Evolutionary conservation across 2,329 filamentous ascomycete genomes (phyloP), one percentile per base, ranked within the genome.

Genomic region (Tolypocladium paradoxum): DNA sequence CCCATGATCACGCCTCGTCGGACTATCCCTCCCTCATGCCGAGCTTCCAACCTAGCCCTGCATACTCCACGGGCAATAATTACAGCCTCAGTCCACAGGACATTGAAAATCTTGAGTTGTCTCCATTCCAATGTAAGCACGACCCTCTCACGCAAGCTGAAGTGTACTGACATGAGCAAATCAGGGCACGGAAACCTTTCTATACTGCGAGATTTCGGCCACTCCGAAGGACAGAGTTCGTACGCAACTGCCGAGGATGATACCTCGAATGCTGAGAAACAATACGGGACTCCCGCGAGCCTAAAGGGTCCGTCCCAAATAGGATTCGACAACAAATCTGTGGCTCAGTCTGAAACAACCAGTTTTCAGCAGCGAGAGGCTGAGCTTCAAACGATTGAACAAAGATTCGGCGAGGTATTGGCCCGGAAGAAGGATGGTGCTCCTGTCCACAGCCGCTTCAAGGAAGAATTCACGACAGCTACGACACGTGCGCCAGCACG

Each of bases 401-500:
- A 69, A 53, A 65, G 71, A n/a, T 74, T 76, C 50, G 64, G 65
- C 14, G 58, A 68, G n/a, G 61, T 64, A 6, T 53, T 68, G 2
- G 48, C 65, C 16, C 64, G 62, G 3, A 66, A 62, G 31, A 66
- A 66, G 36, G 61, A 59, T 2, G 60, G 60, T 2, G 51, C 56
- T n/a, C 63, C 61, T 12, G 54, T 70, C 1, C 57, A 56, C 47
- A 75, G 70, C 56, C 71, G 65, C 22, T 76, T 76, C 57, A 65
- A 59, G 11, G 73, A 77, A 54, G 65, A 73, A 6, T 69, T 75
- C 49, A 47, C 52, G 5, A 36, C 46, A 6, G 27, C 38, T 7
- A 22, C 40, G 8, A 54, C 54, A 7, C 64, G 50, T 14, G 49
- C 31, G 9, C 24, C 50, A 5, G 16, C 27, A 27, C 54, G 60